Conservation (phyloP, 331 rosid species). For the Arachis monticola region DNA sequence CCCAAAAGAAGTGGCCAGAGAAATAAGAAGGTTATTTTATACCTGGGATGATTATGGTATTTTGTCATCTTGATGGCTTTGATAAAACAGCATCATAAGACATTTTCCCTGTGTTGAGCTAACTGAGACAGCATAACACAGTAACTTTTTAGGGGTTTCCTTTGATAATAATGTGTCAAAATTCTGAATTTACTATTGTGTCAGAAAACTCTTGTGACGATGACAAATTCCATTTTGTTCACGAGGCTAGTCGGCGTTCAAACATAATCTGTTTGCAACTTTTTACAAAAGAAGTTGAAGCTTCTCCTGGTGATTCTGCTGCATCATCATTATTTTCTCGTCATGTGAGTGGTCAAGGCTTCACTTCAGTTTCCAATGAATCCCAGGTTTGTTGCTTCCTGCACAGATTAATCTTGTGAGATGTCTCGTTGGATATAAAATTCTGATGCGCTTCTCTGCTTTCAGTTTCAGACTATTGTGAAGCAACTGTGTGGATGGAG, state of each 20-base stretch:
- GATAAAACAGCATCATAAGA: background rate
- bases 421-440: slow-evolving; percentile 3
- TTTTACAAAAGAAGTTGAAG: slow-evolving; percentile 74
- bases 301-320: slow-evolving; percentile 76
- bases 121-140: background rate
- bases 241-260: slow-evolving; percentile 92
- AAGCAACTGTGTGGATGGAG: slow-evolving; percentile 89
- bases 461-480: slow-evolving; percentile 67
- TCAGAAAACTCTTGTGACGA: slow-evolving; percentile 78
- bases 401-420: slow-evolving; percentile 20
- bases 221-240: slow-evolving; percentile 80
- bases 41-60: slow-evolving; percentile 26
- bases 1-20: background rate
- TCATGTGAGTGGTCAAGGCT: slow-evolving; percentile 53
- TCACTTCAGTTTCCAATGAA: slow-evolving; percentile 57
- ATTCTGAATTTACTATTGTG: slow-evolving; percentile 57
- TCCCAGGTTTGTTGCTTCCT: slow-evolving; percentile 61
- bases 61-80: slow-evolving; percentile 19
- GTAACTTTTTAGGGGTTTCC: slow-evolving; percentile 17
- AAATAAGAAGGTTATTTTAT: slow-evolving; percentile 14
- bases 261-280: slow-evolving; percentile 81
- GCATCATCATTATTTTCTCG: slow-evolving; percentile 75
- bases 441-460: slow-evolving; percentile 26
- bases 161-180: slow-evolving; percentile 37
- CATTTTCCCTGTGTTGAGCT: background rate